Base-by-base conservation (phyloP, 495 filamentous ascomycete species). In the Bathelium albidoporum region DNA sequence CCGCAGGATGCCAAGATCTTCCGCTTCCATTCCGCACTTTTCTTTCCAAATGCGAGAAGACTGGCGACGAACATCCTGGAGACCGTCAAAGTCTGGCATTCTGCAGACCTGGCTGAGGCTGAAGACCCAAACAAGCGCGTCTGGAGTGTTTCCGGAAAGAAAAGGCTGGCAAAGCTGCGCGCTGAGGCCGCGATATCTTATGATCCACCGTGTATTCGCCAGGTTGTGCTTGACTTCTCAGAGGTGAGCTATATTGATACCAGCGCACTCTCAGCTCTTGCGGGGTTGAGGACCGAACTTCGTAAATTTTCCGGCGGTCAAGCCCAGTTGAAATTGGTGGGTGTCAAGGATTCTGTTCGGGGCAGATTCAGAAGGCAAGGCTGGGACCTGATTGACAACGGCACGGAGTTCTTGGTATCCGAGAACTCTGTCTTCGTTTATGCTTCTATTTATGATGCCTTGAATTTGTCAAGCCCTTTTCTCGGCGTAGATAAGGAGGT, bases 21-120 rank as follows among this genome's bases (percentile, higher is more conserved):
- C 61, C 69, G 64, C 9, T 77, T 80, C 70, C 65, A 67, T 29
- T 77, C 79, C 39, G 73, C 74, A 10, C 55, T 80, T 41, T 79
- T 80, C 71, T 81, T 78, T 65, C 75, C 75, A 32, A 82, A 81
- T 66, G 77, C 79, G 18, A 76, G 78, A 64, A 72, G 73, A n/a
- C 67, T 70, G 52, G 80, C 78, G 62, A 66, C 68, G 0, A 24
- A 66, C 2, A 68, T 77, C 18, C 64, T 80, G 16, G 79, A 81
- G 36, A 71, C 72, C 7, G 70, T 81, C 22, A 76, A 81, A 58
- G 69, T 66, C 11, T 67, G 64, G 55, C 68, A 70, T 63, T 71
- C 70, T 70, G 28, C 68, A 43, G 58, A 73, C 65, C 49, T 69
- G 63, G 60, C 62, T 62, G 73, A 73, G 14, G 62, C 65, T 58